These are phyloP conservation scores for Aspergillus novoparasiticus DNA, from an alignment of 2,329 filamentous ascomycete species.

Conservation along the genomic window DNA sequence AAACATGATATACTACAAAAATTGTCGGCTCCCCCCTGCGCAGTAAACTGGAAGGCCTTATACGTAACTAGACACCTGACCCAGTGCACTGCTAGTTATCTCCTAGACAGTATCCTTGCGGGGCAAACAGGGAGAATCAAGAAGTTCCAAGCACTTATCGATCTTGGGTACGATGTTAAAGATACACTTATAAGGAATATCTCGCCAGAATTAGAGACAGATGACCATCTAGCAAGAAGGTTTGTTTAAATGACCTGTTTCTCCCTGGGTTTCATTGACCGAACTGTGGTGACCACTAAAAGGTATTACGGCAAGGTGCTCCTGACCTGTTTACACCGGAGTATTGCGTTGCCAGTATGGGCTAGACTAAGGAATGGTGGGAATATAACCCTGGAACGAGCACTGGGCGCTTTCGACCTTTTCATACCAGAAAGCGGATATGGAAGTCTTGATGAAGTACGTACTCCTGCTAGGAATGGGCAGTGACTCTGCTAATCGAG, in stretches of 20 bases:
- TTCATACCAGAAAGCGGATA: constrained; percentile 75
- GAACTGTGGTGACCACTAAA: constrained; percentile 4
- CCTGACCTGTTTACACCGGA: constrained; percentile 78
- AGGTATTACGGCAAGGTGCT: constrained; percentile 76
- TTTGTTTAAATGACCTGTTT: constrained; percentile 16
- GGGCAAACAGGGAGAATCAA: constrained; percentile 70
- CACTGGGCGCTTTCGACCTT: constrained; percentile 82
- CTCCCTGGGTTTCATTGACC: constrained; percentile 1
- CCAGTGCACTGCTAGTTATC: constrained; percentile 54
- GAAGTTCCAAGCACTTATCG: constrained; percentile 70
- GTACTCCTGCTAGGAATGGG: constrained; percentile 21
- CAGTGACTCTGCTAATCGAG: constrained; percentile 15
- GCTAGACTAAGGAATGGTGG: constrained; percentile 55
- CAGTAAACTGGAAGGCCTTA: constrained; percentile 73
- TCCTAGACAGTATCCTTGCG: constrained; percentile 70
- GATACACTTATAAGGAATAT: constrained; percentile 75
- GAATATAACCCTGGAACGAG: constrained; percentile 67
- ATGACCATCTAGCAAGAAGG: constrained; percentile 78
- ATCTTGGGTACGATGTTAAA: constrained; percentile 82
- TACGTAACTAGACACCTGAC: constrained; percentile 60
- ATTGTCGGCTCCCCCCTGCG: constrained; percentile 54
- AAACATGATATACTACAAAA: constrained; percentile 63
- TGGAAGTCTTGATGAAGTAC: constrained; percentile 74
- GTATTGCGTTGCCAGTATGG: constrained; percentile 79
- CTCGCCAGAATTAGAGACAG: constrained; percentile 58